These are phyloP conservation scores for Protostelium mycophagum DNA, from an alignment of 78 protist species.

Conservation along the genomic window DNA sequence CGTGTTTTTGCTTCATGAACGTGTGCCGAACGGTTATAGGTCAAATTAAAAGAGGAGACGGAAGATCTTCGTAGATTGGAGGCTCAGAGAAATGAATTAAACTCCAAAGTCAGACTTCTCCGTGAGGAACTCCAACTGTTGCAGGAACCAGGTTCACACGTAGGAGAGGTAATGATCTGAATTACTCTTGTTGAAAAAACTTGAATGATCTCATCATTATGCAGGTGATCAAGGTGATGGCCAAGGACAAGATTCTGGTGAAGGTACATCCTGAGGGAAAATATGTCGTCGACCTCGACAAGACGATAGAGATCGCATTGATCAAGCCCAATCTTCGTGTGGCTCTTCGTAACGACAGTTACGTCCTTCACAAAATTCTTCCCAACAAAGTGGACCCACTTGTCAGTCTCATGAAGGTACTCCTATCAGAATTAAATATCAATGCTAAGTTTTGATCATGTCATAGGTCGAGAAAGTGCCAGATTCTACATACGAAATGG, in stretches of 20 bases:
- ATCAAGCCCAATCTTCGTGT: constrained; percentile 86
- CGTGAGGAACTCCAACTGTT: constrained; percentile 92
- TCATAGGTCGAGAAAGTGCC: constrained; percentile 97
- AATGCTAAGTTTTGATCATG: background rate
- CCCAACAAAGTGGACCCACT: constrained; percentile 87
- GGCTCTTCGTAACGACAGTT: constrained; percentile 88
- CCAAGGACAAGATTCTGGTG: constrained; percentile 87
- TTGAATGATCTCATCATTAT: background rate
- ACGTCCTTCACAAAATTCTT: constrained; percentile 92
- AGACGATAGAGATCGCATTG: constrained; percentile 72
- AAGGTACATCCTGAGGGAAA: constrained; percentile 98
- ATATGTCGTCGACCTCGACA: constrained; percentile 96
- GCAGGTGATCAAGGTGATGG: constrained; percentile 94
- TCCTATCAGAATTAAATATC: background rate
- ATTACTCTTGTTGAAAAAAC: background rate
- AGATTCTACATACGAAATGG: constrained; percentile 98
- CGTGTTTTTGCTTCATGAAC: background rate
- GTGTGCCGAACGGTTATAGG: too few species aligned
- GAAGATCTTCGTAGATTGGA: constrained; percentile 89
- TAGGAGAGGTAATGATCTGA: constrained; percentile 81
- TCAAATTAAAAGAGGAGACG: constrained; percentile 58
- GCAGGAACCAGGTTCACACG: constrained; percentile 93
- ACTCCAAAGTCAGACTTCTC: constrained; percentile 89
- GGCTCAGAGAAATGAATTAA: constrained; percentile 96
- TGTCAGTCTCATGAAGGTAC: constrained; percentile 48